Evolutionary conservation across 208 protist species (phyloP), one percentile per base, ranked within the genome.

Genomic region (Blechomonas ayalai): DNA sequence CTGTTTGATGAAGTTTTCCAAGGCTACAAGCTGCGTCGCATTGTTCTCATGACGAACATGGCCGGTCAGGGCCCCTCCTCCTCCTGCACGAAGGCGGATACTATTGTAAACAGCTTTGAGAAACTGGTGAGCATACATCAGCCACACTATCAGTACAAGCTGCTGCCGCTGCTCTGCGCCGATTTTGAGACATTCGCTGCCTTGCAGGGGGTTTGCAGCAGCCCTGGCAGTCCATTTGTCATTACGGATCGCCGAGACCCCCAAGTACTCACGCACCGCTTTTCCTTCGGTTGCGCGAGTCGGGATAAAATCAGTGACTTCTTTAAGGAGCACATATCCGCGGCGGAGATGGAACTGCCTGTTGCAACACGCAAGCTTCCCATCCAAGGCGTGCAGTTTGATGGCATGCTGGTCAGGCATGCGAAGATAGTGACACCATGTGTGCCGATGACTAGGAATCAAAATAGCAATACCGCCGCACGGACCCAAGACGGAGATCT

Each of bases 41-140:
- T 94, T 28, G 74, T 82, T 4, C 73, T 94, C 34, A 89, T 88
- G 75, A 90, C 85, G 6, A 56, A 79, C 59, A 79, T 73, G 64
- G 45, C 48, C 3, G 59, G 52, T 18, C 54, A 37, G 10, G 23
- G 54, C 3, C 16, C 53, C 38, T 33, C 18, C 2, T n/a, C n/a
- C n/a, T n/a, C n/a, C n/a, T n/a, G n/a, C n/a, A n/a, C n/a, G n/a
- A 35, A 13, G 12, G 4, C 45, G 64, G 80, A 87, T 41, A 52
- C 87, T 12, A 59, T 92, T 39, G 57, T 92, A 1, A 52, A 62
- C 3, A 48, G 73, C 52, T 90, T 85, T 62, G 56, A 56, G 15
- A 64, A 72, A 3, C 56, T 92, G 1, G 43, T 54, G 19, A 22
- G 46, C 5, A 54, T 87, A 36, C 84, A 92, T 64, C 64, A 79